These are phyloP conservation scores for Mycena filopes DNA, from an alignment of 768 basidiomycete species.

Conservation along the genomic window DNA sequence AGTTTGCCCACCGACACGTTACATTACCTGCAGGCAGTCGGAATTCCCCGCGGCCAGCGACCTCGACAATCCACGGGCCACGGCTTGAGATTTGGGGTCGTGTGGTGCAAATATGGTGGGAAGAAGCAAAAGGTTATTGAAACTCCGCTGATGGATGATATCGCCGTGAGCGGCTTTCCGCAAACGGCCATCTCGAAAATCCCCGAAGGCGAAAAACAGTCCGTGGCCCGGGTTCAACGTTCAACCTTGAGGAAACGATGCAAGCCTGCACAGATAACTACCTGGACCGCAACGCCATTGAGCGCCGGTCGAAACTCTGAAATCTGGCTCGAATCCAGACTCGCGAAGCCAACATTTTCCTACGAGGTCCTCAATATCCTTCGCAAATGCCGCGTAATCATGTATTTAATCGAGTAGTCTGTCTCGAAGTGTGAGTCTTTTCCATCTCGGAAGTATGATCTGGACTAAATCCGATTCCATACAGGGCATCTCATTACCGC, in stretches of 20 bases:
- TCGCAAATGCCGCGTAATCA: slow-evolving; percentile 72
- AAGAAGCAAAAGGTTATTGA: not conserved
- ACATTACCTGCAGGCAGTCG: not conserved
- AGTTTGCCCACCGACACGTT: slow-evolving; percentile 1
- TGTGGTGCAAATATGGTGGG: not conserved
- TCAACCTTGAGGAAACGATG: no score
- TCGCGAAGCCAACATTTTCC: not conserved
- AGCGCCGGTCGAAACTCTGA: no score
- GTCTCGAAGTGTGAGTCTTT: slow-evolving; percentile 56
- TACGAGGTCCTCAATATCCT: no score
- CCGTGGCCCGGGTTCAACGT: not conserved
- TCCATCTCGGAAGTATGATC: slow-evolving; percentile 13
- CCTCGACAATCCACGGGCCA: not conserved
- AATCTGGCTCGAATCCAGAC: no score
- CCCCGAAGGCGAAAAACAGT: not conserved
- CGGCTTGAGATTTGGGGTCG: no score
- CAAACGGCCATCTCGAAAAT: not conserved
- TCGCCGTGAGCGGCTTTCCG: not conserved
- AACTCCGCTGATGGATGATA: not conserved
- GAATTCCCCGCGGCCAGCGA: not conserved
- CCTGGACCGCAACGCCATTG: no score
- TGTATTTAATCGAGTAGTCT: no score
- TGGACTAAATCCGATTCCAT: slow-evolving; percentile 22
- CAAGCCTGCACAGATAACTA: no score
- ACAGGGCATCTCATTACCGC: slow-evolving; percentile 88